These are phyloP conservation scores for Globisporangium solare DNA, from an alignment of 352 stramenopile species.

Conservation along the genomic window DNA sequence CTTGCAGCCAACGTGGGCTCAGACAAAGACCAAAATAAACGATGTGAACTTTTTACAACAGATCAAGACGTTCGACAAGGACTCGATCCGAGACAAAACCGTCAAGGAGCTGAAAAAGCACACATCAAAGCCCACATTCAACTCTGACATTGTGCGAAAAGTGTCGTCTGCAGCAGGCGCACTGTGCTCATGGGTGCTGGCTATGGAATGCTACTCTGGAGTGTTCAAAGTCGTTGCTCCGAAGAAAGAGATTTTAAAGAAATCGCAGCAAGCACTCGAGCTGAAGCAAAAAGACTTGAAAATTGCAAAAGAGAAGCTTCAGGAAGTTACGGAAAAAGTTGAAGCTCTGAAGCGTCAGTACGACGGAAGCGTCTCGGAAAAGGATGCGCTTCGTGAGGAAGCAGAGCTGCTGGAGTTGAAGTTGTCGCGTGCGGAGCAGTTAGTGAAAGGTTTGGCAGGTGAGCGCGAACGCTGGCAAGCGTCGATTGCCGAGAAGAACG, in stretches of 20 bases:
- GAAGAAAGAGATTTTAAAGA: constrained; percentile 88
- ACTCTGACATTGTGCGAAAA: constrained; percentile 88
- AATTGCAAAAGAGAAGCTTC: constrained; percentile 85
- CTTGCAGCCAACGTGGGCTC: constrained; percentile 89
- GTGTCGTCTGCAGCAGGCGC: constrained; percentile 85
- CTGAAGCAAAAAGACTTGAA: constrained; percentile 88
- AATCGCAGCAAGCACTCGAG: constrained; percentile 78
- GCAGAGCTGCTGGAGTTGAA: constrained; percentile 91
- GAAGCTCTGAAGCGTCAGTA: constrained; percentile 89
- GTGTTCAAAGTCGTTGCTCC: constrained; percentile 88
- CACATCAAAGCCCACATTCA: constrained; percentile 79
- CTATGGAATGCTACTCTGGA: constrained; percentile 89
- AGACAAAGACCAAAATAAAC: constrained; percentile 92
- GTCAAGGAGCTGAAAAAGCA: constrained; percentile 95
- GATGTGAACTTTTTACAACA: constrained; percentile 92
- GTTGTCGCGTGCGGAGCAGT: constrained; percentile 90
- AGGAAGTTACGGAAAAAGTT: constrained; percentile 90
- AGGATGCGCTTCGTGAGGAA: constrained; percentile 92
- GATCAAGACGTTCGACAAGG: constrained; percentile 96
- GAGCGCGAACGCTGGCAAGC: constrained; percentile 93
- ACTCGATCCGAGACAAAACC: constrained; percentile 91
- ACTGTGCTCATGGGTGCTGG: constrained; percentile 89
- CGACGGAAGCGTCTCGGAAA: constrained; percentile 90
- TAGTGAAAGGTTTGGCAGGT: constrained; percentile 91
- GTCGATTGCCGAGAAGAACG: constrained; percentile 89